phyloP scores from a whole-genome alignment of 2,329 filamentous ascomycete species.

The Ceratocystis cubensis region DNA sequence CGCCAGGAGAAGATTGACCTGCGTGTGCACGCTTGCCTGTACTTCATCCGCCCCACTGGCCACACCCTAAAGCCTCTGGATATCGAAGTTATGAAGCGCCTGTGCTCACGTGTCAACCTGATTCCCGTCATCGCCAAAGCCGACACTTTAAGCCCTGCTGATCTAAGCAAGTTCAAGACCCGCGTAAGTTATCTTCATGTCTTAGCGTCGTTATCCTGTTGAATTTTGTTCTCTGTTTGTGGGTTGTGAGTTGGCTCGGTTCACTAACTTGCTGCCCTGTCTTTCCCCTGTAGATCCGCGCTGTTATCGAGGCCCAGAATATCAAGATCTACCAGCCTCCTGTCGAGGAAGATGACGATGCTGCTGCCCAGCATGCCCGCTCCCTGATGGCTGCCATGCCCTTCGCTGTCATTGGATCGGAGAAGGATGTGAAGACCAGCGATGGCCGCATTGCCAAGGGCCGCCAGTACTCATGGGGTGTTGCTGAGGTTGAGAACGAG shows the following conservation, averaged over 20 bases:
- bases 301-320: conserved; percentile 92
- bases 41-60: conserved; percentile 97
- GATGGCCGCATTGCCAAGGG: conserved; percentile 97
- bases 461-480: conserved; percentile 97
- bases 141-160: conserved; percentile 85
- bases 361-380: conserved; percentile 86
- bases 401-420: conserved; percentile 95
- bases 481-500: conserved; percentile 98
- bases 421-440: conserved; percentile 96
- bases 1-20: conserved; percentile 98
- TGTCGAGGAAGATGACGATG: conserved; percentile 94
- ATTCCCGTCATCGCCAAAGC: conserved; percentile 98
- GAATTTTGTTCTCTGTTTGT: neutral
- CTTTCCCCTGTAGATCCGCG: conserved; percentile 54
- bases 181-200: conserved; percentile 48
- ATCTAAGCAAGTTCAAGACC: conserved; percentile 88
- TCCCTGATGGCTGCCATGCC: conserved; percentile 95
- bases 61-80: conserved; percentile 97
- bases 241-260: no score
- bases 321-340: conserved; percentile 99
- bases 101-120: conserved; percentile 94
- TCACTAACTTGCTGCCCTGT: conserved; percentile 24
- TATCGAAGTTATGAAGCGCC: conserved; percentile 99
- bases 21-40: conserved; percentile 93
- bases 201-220: neutral